Evolutionary conservation across 495 filamentous ascomycete genomes (phyloP), one percentile per base, ranked within the genome.

Genomic region (Pyrenopolyporus hunteri): DNA sequence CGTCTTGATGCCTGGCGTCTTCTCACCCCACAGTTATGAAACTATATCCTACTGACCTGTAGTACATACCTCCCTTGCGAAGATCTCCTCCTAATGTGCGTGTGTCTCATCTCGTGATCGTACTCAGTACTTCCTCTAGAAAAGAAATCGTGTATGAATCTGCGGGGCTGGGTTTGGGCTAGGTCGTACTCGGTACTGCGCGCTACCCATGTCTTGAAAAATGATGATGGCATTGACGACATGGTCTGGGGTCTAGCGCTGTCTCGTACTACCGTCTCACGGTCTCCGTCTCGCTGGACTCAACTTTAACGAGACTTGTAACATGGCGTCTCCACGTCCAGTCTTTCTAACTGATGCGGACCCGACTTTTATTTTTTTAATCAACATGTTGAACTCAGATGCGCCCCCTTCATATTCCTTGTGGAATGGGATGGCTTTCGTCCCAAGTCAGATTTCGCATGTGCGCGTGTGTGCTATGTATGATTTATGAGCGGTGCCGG

Each of bases 211-310:
- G 61, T 44, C 11, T 2, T 10, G n/a, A n/a, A n/a, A 4, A 26
- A 65, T 65, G 56, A 65, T 56, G 62, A 58, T 46, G 11, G 63
- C 63, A 66, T 66, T 66, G 63, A 66, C 63, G 57, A 57, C 63
- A 60, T 53, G 63, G 63, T 66, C 56, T 53, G 56, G 63, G 63
- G 56, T 56, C 51, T 60, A 48, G 55, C 25, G 8, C 13, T 22
- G 37, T 22, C 13, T 36, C 3, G 33, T 36, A 2, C 3, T 36
- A 19, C 23, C 28, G 29, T 36, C 22, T 48, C 42, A 19, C 39
- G n/a, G 19, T 43, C 19, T 44, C 40, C 28, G 50, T 17, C 28
- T 32, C 13, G 42, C 22, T 42, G 53, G 61, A 59, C 55, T 57
- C 46, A 52, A 56, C 50, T 66, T 60, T 51, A 60, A 66, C 63